These are phyloP conservation scores for Penicillium cinerascens DNA, from an alignment of 495 filamentous ascomycete species.

Conservation along the genomic window DNA sequence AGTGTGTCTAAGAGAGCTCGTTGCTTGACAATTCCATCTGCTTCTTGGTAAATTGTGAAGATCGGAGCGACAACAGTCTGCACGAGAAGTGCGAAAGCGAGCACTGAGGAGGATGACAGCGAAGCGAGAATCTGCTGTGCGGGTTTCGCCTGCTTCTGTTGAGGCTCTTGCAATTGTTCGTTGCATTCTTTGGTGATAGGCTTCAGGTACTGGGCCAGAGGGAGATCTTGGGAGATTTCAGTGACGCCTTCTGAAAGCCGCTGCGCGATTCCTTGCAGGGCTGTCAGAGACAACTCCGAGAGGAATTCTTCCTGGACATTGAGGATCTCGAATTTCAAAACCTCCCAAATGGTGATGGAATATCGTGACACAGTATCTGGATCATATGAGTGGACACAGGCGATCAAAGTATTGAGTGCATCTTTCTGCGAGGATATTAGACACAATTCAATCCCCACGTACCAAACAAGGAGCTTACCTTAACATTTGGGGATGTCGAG, in stretches of 20 bases:
- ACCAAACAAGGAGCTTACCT: too few relatives aligned
- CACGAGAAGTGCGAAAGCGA: constrained; percentile 53
- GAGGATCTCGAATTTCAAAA: constrained; percentile 73
- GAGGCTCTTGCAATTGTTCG: constrained; percentile 69
- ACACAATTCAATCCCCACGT: too few relatives aligned
- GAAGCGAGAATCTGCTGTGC: constrained; percentile 60
- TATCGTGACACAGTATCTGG: constrained; percentile 61
- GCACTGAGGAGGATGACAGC: constrained; percentile 51
- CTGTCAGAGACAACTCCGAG: constrained; percentile 56
- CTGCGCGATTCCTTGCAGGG: constrained; percentile 52
- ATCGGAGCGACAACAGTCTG: constrained; percentile 57
- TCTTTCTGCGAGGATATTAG: too few relatives aligned
- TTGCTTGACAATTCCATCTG: constrained; percentile 63
- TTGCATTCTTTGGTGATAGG: constrained; percentile 68
- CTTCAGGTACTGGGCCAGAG: constrained; percentile 58
- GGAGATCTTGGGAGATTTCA: constrained; percentile 44
- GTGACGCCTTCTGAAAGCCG: constrained; percentile 53
- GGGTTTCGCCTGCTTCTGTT: constrained; percentile 71
- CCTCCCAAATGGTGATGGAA: constrained; percentile 68
- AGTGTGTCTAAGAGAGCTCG: constrained; percentile 64
- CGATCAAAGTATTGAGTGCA: constrained; percentile 61
- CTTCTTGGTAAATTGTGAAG: constrained; percentile 60
- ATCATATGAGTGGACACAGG: constrained; percentile 60
- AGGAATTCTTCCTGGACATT: constrained; percentile 71
- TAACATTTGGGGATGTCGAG: constrained; percentile 70